Conservation (phyloP, 495 filamentous ascomycete genomes). For the Arthonia radiata region DNA sequence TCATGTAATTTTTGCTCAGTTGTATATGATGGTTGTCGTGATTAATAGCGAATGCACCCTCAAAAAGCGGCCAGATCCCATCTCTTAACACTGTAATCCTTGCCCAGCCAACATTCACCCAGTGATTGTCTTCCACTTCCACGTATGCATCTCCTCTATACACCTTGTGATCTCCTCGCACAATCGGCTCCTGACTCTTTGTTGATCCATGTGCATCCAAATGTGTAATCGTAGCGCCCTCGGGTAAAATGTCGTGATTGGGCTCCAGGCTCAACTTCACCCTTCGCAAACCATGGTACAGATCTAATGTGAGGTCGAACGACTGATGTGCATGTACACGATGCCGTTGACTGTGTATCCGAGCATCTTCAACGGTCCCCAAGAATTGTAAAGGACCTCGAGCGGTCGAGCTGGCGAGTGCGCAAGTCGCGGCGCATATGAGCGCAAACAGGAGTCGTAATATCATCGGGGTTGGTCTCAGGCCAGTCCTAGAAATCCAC, state of each 20-base stretch:
- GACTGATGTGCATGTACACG: slow-evolving; percentile 51
- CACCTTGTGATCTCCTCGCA: slow-evolving; percentile 48
- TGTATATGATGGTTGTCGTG: slow-evolving; percentile 78
- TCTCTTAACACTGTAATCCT: slow-evolving; percentile 54
- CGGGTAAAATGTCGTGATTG: slow-evolving; percentile 69
- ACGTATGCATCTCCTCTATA: slow-evolving; percentile 63
- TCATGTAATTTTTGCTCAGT: slow-evolving; percentile 42
- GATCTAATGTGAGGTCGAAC: slow-evolving; percentile 60
- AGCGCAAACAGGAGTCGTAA: too few relatives aligned
- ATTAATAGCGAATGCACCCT: slow-evolving; percentile 65
- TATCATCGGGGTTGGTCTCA: too few relatives aligned
- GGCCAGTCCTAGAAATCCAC: too few relatives aligned
- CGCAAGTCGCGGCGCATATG: too few relatives aligned
- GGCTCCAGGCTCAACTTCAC: slow-evolving; percentile 68
- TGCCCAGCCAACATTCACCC: slow-evolving; percentile 70
- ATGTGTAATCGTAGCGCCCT: slow-evolving; percentile 49
- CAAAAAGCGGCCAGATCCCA: slow-evolving; percentile 57
- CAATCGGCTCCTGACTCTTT: slow-evolving; percentile 32
- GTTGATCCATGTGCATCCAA: slow-evolving; percentile 43
- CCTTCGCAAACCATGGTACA: slow-evolving; percentile 39
- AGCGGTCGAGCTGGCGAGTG: too few relatives aligned
- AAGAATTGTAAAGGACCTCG: too few relatives aligned
- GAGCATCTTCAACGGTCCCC: too few relatives aligned
- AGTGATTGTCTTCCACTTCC: slow-evolving; percentile 29
- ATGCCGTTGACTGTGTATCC: slow-evolving; percentile 59